Conservation (phyloP, 495 filamentous ascomycete species). For the Aspergillus conjunctus region DNA sequence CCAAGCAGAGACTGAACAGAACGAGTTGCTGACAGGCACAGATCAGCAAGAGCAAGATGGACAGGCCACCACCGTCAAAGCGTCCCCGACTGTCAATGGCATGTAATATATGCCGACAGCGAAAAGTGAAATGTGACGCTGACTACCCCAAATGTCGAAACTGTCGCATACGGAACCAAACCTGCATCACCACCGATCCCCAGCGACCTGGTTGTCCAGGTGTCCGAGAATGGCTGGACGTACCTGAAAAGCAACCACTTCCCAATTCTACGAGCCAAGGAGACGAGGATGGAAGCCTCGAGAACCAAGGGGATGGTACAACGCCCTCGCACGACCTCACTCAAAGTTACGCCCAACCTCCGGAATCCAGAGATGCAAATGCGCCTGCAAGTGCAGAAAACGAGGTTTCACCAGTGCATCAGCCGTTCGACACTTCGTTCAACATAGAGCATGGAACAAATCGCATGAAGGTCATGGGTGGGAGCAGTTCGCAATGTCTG, state of each 20-base stretch:
- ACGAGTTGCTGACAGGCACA: neutral
- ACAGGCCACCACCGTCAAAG: conserved; percentile 15
- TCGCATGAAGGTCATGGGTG: conserved; percentile 21
- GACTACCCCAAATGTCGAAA: conserved; percentile 23
- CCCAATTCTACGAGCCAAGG: neutral
- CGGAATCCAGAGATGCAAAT: neutral
- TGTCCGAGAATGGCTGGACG: conserved; percentile 20
- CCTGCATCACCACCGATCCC: conserved; percentile 23
- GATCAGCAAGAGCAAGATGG: conserved; percentile 7
- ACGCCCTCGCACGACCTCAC: neutral
- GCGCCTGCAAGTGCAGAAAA: neutral
- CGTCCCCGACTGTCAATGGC: conserved; percentile 23
- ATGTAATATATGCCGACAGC: conserved; percentile 22
- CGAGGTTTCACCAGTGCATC: conserved; percentile 18
- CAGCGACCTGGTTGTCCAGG: conserved; percentile 19
- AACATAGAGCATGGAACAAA: conserved; percentile 20
- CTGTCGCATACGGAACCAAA: conserved; percentile 19
- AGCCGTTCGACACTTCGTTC: conserved; percentile 19
- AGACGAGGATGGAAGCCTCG: neutral
- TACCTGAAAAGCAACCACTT: conserved; percentile 11
- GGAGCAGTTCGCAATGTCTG: conserved; percentile 24
- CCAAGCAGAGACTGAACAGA: neutral
- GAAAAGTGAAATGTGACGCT: conserved; percentile 25
- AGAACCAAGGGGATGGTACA: neutral
- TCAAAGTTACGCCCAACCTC: neutral